phyloP scores from a whole-genome alignment of 257 asterid genomes.

The Phtheirospermum japonicum region DNA sequence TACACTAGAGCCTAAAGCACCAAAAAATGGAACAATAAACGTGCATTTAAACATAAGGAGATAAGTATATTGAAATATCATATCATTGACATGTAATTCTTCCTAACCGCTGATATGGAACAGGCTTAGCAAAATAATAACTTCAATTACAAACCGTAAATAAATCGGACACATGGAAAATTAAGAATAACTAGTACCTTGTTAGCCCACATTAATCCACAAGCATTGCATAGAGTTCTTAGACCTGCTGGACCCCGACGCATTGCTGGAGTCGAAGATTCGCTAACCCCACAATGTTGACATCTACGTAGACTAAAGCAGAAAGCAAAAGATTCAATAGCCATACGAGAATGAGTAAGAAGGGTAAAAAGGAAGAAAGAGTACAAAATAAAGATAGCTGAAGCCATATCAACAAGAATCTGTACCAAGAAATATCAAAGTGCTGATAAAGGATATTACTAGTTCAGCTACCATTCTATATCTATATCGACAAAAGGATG shows the following conservation, averaged over 20 bases:
- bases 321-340: conserved; percentile 11
- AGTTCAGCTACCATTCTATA: neutral
- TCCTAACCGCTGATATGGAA: no score
- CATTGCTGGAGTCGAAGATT: conserved; percentile 51
- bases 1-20: neutral
- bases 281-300: conserved; percentile 49
- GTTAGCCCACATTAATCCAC: no score
- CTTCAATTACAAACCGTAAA: no score
- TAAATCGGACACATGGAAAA: no score
- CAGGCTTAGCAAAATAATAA: no score
- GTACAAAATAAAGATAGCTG: conserved; percentile 9
- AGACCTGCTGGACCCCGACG: conserved; percentile 55
- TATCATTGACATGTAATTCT: no score
- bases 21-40: neutral
- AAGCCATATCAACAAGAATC: conserved; percentile 7
- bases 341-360: conserved; percentile 10
- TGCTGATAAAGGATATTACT: neutral
- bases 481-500: neutral
- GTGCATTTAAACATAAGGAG: no score
- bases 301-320: conserved; percentile 31
- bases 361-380: no score
- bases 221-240: no score
- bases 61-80: no score
- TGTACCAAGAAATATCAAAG: no score
- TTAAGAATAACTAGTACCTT: no score